Percentiles rank a stretch among this genome's conserved stretches.
phyloP scores from a whole-genome alignment of 495 filamentous ascomycete genomes.

The Corynascus novoguineensis region DNA sequence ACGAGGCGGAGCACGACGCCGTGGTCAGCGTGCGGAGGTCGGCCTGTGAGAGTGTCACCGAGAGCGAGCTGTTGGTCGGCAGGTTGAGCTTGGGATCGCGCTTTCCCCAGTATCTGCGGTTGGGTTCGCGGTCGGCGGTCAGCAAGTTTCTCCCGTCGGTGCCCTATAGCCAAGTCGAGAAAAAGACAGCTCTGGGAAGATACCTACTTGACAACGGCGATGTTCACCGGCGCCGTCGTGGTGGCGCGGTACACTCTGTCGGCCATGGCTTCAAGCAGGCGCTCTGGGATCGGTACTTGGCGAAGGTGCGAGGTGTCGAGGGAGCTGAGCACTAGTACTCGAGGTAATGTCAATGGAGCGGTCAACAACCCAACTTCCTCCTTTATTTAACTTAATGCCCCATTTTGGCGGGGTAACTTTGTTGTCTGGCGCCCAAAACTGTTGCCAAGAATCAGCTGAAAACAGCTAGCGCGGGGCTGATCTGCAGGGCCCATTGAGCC shows the following conservation, averaged over 20 bases:
- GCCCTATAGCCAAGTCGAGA: too few relatives aligned
- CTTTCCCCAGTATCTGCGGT: slow-evolving; percentile 90
- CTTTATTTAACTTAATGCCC: background rate
- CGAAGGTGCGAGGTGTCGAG: background rate
- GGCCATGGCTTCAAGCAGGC: slow-evolving; percentile 13
- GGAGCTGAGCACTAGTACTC: too few relatives aligned
- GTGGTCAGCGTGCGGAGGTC: slow-evolving; percentile 95
- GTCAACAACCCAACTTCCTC: background rate
- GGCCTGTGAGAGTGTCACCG: slow-evolving; percentile 87
- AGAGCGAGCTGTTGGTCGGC: slow-evolving; percentile 94
- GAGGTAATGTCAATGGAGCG: background rate
- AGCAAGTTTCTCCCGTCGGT: slow-evolving; percentile 10
- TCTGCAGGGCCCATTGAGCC: background rate
- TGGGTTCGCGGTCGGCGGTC: slow-evolving; percentile 8
- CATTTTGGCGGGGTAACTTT: slow-evolving; percentile 6
- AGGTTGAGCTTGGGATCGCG: slow-evolving; percentile 88
- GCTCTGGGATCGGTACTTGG: background rate
- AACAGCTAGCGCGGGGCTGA: slow-evolving; percentile 7
- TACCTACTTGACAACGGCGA: slow-evolving; percentile 91
- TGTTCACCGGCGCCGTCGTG: slow-evolving; percentile 97
- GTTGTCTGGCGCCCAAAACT: slow-evolving; percentile 1
- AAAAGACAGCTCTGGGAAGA: too few relatives aligned
- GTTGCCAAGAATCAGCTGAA: slow-evolving; percentile 6
- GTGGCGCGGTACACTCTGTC: slow-evolving; percentile 73
- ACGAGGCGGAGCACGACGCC: slow-evolving; percentile 78